A percentile compares a stretch with the other conserved stretches of the same genome.
These are phyloP conservation scores for Actinomortierella ambigua DNA, from an alignment of 371 early-diverging fungal species.

Conservation along the genomic window DNA sequence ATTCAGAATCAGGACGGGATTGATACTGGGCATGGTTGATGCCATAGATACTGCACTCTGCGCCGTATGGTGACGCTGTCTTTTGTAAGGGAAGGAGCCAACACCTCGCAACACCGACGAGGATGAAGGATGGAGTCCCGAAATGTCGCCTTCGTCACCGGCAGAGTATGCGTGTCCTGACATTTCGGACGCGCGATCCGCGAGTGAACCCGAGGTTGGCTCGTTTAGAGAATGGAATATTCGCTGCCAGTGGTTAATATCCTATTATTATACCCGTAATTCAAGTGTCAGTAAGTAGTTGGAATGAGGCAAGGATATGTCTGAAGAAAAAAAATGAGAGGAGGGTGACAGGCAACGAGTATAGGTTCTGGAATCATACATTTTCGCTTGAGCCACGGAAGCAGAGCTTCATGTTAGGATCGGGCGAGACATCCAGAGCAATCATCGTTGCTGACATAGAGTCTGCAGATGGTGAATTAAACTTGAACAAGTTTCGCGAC, in stretches of 20 bases:
- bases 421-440: slow-evolving; percentile 12
- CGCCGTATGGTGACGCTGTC: slow-evolving; percentile 16
- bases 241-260: slow-evolving; percentile 32
- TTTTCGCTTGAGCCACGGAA: slow-evolving; percentile 36
- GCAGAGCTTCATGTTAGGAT: slow-evolving; percentile 20
- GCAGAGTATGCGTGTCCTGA: too few relatives aligned
- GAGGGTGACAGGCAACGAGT: too few relatives aligned
- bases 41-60: slow-evolving; percentile 3
- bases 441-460: slow-evolving; percentile 26
- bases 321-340: too few relatives aligned
- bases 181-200: too few relatives aligned
- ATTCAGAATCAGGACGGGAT: slow-evolving; percentile 25
- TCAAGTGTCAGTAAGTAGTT: not conserved
- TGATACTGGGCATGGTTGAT: slow-evolving; percentile 15
- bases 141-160: too few relatives aligned
- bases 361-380: too few relatives aligned
- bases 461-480: slow-evolving; percentile 1
- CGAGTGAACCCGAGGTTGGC: not conserved
- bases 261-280: slow-evolving; percentile 6
- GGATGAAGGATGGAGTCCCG: too few relatives aligned
- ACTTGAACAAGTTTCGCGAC: slow-evolving; percentile 14
- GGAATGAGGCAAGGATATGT: not conserved
- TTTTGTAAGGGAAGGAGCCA: too few relatives aligned
- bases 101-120: too few relatives aligned
- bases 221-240: slow-evolving; percentile 31